phyloP scores from a whole-genome alignment of 129 eudicot species.

The Flaveria bidentis region DNA sequence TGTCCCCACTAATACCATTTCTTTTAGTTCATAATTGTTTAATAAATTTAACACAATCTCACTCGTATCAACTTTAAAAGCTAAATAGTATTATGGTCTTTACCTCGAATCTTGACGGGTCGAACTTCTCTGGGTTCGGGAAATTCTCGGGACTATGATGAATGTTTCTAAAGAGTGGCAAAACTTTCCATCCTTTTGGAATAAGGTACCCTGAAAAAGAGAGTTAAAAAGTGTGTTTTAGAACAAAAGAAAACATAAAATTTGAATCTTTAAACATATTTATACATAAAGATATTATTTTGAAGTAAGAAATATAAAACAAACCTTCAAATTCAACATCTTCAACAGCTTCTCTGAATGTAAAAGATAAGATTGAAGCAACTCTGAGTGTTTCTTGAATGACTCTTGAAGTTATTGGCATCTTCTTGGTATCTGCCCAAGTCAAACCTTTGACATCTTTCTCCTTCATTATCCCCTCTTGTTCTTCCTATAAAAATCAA shows the following conservation, averaged over 20 bases:
- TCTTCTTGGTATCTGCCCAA: slow-evolving; percentile 88
- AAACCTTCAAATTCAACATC: slow-evolving; percentile 71
- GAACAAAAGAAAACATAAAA: background rate
- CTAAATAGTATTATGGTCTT: background rate
- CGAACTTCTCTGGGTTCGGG: slow-evolving; percentile 85
- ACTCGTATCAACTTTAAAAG: background rate
- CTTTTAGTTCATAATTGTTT: background rate
- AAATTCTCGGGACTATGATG: slow-evolving; percentile 90
- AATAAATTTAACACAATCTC: background rate
- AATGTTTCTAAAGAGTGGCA: slow-evolving; percentile 92
- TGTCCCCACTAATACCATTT: background rate
- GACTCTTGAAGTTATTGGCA: slow-evolving; percentile 90
- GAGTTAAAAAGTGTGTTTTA: background rate
- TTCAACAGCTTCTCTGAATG: slow-evolving; percentile 98
- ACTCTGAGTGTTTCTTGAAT: slow-evolving; percentile 94
- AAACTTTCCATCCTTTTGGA: slow-evolving; percentile 98
- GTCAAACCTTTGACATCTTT: slow-evolving; percentile 60
- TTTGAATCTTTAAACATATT: background rate
- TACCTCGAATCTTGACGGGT: slow-evolving; percentile 99
- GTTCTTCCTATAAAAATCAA: slow-evolving; percentile 76
- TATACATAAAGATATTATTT: background rate
- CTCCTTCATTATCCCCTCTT: slow-evolving; percentile 69
- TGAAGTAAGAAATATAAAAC: background rate
- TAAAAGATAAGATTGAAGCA: slow-evolving; percentile 94
- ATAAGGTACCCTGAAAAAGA: slow-evolving; percentile 69